Base-by-base conservation (phyloP, 2,329 filamentous ascomycete genomes). In the Davidsoniella virescens region DNA sequence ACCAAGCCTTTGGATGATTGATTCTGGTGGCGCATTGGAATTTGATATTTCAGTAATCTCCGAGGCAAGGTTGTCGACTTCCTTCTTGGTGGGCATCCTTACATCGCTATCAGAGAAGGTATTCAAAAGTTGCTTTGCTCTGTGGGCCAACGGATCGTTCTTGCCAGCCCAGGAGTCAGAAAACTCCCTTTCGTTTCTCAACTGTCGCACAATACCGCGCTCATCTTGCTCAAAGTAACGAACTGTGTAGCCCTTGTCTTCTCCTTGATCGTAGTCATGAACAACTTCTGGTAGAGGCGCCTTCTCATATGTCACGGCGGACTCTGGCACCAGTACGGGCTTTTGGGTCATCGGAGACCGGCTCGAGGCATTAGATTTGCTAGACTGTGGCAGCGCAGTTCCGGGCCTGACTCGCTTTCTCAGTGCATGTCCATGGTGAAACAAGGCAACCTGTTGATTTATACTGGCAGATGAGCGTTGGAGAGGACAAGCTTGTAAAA, bases 141-240 rank as follows among this genome's bases (percentile, higher is more conserved):
- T 46, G 20, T 39, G 44, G 10, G 41, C 48, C 39, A 53, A 57
- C 38, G 56, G 47, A n/a, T 59, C 60, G 17, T 58, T 58, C 18
- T 59, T 56, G 2, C 60, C 57, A 54, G 63, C 58, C 4, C 71
- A 49, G 0, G 67, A 65, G 18, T 64, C 58, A 33, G 57, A 61
- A 52, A 71, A 71, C 6, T 64, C 65, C n/a, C 67, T 60, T 44
- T 66, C 60, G 52, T 62, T 57, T 8, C 56, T 55, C 16, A 74
- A 59, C 54, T 65, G 64, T 14, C 59, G 64, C 10, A 70, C 56
- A 14, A 51, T 26, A 6, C 52, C 49, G 17, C 39, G 41, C 6
- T 58, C 44, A 12, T 64, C 64, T 57, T 74, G 67, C 50, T 76
- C 70, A 54, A 72, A 76, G 57, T 52, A 56, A 8, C 53, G 49